Base-by-base conservation (phyloP, 345 rosid genomes). In the Bruguiera parviflora region DNA sequence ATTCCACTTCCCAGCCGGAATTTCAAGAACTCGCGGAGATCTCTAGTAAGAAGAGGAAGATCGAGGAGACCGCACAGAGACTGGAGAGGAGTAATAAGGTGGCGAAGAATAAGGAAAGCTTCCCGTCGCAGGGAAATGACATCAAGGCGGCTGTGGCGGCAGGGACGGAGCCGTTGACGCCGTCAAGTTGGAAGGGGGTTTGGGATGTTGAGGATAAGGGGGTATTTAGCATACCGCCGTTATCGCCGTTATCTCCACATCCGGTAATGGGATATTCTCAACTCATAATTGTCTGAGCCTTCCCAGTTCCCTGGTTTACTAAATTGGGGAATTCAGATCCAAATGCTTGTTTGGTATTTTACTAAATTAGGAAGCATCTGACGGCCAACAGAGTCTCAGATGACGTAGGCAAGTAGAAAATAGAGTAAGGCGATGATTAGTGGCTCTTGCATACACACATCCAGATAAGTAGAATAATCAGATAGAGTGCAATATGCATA, bases 111-210 rank as follows among this genome's bases (percentile, higher is more conserved):
- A 72, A 25, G 52, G 84, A 62, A 22, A 9, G 6, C 20, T 11
- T 20, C 18, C 18, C 5, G 8, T 47, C 66, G 20, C 66, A 74
- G 64, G 77, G 43, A 19, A 57, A n/a, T 21, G 73, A 47, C 0
- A 51, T 31, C 20, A 61, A 58, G 22, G 25, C 28, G 25, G 70
- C 63, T 53, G 60, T 51, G 20, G 64, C 15, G 0, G 33, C 22
- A 33, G 62, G 52, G 20, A 33, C 75, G 70, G 75, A 84, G 22
- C 91, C 94, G 43, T 82, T 89, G 57, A 94, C 98, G 82, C 97
- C 97, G 85, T 94, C 98, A 25, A 84, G 82, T 75, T 94, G 98
- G 98, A 84, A 65, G 77, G 91, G 88, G 25, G 77, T 89, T 72
- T 94, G 96, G 96, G 96, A 94, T 53, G 55, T 71, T 4, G 94